A percentile compares a stretch with the other conserved stretches of the same genome.
phyloP scores from a whole-genome alignment of 1,139 yeast species.

The Kodamaea fungicola region DNA sequence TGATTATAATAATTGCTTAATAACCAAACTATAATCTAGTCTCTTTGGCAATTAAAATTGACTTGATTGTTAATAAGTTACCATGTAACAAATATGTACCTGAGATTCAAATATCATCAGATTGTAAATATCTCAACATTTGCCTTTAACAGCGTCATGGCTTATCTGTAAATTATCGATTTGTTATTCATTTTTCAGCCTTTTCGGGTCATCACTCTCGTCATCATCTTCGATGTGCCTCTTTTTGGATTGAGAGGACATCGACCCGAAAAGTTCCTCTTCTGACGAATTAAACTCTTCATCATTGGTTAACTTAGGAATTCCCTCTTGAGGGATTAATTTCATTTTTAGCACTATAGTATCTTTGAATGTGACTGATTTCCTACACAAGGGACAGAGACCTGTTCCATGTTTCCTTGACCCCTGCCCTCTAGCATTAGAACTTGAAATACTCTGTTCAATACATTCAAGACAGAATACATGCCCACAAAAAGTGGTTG shows the following conservation, averaged over 20 bases:
- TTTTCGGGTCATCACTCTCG: background rate
- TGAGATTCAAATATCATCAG: too few relatives aligned
- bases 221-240: conserved; percentile 3
- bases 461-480: conserved; percentile 45
- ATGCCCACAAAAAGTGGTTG: conserved; percentile 46
- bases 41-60: too few relatives aligned
- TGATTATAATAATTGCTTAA: too few relatives aligned
- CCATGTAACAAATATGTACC: too few relatives aligned
- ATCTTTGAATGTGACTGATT: conserved; percentile 38
- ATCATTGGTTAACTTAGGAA: conserved; percentile 8
- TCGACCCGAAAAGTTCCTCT: conserved; percentile 2
- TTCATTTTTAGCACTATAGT: conserved; percentile 36
- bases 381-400: conserved; percentile 45
- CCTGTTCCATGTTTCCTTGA: conserved; percentile 36
- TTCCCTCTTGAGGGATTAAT: conserved; percentile 12
- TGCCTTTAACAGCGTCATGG: too few relatives aligned
- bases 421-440: conserved; percentile 43
- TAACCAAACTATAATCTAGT: too few relatives aligned
- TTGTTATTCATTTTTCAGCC: too few relatives aligned
- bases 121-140: too few relatives aligned
- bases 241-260: background rate
- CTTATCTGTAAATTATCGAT: too few relatives aligned
- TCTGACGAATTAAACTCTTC: background rate
- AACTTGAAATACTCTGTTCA: conserved; percentile 39
- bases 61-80: too few relatives aligned